These are phyloP conservation scores for Suillus americanus DNA, from an alignment of 768 basidiomycete genomes.

Conservation along the genomic window DNA sequence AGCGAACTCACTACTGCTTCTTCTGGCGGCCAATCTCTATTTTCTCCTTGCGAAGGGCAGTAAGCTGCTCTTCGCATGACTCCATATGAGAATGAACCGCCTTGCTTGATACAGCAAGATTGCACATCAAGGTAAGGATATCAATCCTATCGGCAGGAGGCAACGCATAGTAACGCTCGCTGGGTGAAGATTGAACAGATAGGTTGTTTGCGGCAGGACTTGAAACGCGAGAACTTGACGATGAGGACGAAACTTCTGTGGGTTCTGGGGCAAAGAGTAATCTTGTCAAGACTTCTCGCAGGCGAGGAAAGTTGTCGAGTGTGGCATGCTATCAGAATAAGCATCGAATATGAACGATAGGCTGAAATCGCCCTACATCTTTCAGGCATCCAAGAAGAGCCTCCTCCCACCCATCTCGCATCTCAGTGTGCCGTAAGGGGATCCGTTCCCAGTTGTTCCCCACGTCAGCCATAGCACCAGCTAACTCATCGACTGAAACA, in stretches of 20 bases:
- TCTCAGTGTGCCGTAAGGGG: slow-evolving; percentile 68
- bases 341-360: slow-evolving; percentile 1
- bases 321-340: slow-evolving; percentile 67
- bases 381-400: slow-evolving; percentile 85
- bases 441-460: slow-evolving; percentile 89
- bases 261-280: slow-evolving; percentile 70
- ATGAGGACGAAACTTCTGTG: slow-evolving; percentile 40
- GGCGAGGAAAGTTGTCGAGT: slow-evolving; percentile 64
- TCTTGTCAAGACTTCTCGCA: slow-evolving; percentile 69
- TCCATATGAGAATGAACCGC: slow-evolving; percentile 89
- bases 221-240: slow-evolving; percentile 48
- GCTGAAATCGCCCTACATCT: slow-evolving; percentile 62
- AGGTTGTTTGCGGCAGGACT: slow-evolving; percentile 44
- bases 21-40: slow-evolving; percentile 91
- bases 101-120: slow-evolving; percentile 88
- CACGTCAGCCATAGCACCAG: slow-evolving; percentile 69
- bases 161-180: slow-evolving; percentile 71
- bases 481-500: slow-evolving; percentile 61
- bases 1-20: slow-evolving; percentile 75
- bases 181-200: slow-evolving; percentile 48
- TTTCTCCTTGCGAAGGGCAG: slow-evolving; percentile 91
- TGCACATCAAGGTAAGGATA: slow-evolving; percentile 86
- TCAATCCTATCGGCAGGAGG: slow-evolving; percentile 79
- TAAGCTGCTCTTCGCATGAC: slow-evolving; percentile 83
- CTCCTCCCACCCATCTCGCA: slow-evolving; percentile 89